Evolutionary conservation across 805 yeast genomes (phyloP).

Genomic region (Wickerhamiella sorbophila): DNA sequence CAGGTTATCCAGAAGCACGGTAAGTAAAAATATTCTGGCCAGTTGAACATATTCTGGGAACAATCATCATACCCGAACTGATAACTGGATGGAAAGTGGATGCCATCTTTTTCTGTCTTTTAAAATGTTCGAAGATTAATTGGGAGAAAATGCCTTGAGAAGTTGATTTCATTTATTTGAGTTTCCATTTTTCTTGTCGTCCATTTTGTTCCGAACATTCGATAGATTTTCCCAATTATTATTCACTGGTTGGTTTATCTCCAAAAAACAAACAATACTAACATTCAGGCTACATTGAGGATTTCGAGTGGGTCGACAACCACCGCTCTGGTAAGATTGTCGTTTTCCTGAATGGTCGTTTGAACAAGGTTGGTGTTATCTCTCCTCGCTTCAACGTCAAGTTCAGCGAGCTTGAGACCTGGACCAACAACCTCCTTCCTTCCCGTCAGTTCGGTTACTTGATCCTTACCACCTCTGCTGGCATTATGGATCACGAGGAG

Average conservation of each 20-base stretch:
- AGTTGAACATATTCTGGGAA: not conserved
- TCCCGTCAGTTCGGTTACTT: slow-evolving; percentile 99
- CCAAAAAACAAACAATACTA: slow-evolving; percentile 9
- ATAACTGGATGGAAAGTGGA: slow-evolving; percentile 94
- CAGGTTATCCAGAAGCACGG: slow-evolving; percentile 97
- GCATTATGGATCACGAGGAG: slow-evolving; percentile 99
- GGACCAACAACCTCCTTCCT: slow-evolving; percentile 97
- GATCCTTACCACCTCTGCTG: slow-evolving; percentile 96
- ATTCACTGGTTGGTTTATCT: too few species aligned
- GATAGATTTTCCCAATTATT: too few species aligned
- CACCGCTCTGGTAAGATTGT: slow-evolving; percentile 98
- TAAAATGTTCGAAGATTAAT: slow-evolving; percentile 83
- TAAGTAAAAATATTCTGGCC: slow-evolving; percentile 26
- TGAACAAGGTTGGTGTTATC: slow-evolving; percentile 97
- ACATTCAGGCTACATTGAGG: slow-evolving; percentile 69
- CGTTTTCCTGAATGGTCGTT: slow-evolving; percentile 92
- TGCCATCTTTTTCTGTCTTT: slow-evolving; percentile 93
- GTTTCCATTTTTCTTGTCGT: not conserved
- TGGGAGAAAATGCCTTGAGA: slow-evolving; percentile 3
- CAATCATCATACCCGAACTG: slow-evolving; percentile 49
- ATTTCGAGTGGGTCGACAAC: slow-evolving; percentile 95
- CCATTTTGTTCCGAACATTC: too few species aligned
- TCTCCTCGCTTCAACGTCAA: slow-evolving; percentile 98
- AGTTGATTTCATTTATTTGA: not conserved
- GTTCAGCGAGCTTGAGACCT: slow-evolving; percentile 89